Evolutionary conservation across 768 basidiomycete genomes (phyloP), one percentile per base, ranked within the genome.

Genomic region (Exidia glandulosa): DNA sequence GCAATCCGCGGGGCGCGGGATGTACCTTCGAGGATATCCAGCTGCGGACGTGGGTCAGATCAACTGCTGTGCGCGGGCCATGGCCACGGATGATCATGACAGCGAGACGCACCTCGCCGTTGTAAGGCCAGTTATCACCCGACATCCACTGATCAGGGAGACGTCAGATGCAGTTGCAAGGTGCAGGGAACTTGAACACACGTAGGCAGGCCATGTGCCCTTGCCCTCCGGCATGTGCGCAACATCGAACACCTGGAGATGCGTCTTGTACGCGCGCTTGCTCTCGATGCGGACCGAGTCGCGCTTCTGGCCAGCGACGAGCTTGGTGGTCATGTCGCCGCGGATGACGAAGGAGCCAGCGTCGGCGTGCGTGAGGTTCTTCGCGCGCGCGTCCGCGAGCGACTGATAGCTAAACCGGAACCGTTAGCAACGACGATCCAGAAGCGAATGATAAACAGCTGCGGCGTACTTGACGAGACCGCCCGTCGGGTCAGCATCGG

Each of bases 281-380:
- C 81, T 81, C 60, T 69, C 70, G 50, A 87, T 66, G 45, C 84
- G 75, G 60, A 85, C 79, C 32, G 81, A 83, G 66, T 83, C 77
- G 34, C 85, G 73, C 3, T 84, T 83, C 29, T 80, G 72, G 1
- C 80, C 83, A 2, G 80, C 33, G 61, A 65, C 70, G 23, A 86
- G 72, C 10, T 64, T 67, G 2, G 77, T 81, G 32, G 73, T 81
- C 62, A 67, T 68, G 67, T 86, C 85, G 7, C 80, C 78, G 32
- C 84, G 79, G 48, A 86, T 68, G 60, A 84, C 72, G 66, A 85
- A 81, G 56, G 73, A 74, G 65, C 80, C 73, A 13, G 74, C 77
- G 16, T 75, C 75, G 3, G 83, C 74, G 61, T 73, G 84, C 2
- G 83, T 85, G 56, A 89, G 67, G 64, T 87, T 85, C 56, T 9